Evolutionary conservation across 2,329 filamentous ascomycete genomes (phyloP), one percentile per base, ranked within the genome.

Genomic region (Colletotrichum spinosum): DNA sequence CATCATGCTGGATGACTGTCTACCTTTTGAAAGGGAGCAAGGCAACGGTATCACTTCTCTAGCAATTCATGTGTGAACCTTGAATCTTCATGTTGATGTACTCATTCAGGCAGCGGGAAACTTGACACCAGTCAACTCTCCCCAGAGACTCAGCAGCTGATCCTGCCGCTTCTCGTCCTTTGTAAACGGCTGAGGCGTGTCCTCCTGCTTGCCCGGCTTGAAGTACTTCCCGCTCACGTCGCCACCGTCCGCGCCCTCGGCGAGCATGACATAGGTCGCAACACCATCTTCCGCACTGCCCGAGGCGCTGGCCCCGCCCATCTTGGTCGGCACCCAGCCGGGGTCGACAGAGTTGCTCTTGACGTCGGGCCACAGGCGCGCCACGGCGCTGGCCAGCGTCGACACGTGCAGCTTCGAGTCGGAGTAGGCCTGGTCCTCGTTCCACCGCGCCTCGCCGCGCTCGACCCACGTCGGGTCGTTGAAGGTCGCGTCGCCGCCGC

Each of bases 361-460:
- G 0, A 84, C 79, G 0, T 69, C 69, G 8, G 57, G 60, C 72
- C 81, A 83, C 8, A 78, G 74, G 11, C 82, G 75, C 1, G 85
- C 80, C 63, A 88, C 84, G 2, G 82, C 84, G 60, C 84, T 85
- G 1, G 85, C 83, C 12, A 89, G 77, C 73, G 89, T 78, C 38
- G 85, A 75, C 65, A 85, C 81, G 66, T 88, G 84, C 38, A 89
- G 70, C 72, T 89, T 89, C 63, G 78, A 84, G 66, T 87, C 84
- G 60, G 76, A 77, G 67, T 88, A 89, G 2, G 64, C 64, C 73
- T 69, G 12, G 74, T 75, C 6, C 74, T 71, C 48, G 72, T 70
- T 46, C 60, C 55, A 77, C 60, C 78, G 80, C 4, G 77, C 73
- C 33, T 81, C 72, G 55, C 81, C 78, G 13, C 64, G 60, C 44